These are phyloP conservation scores for Tolypocladium ophioglossoides DNA, from an alignment of 2,329 filamentous ascomycete species.

Conservation along the genomic window DNA sequence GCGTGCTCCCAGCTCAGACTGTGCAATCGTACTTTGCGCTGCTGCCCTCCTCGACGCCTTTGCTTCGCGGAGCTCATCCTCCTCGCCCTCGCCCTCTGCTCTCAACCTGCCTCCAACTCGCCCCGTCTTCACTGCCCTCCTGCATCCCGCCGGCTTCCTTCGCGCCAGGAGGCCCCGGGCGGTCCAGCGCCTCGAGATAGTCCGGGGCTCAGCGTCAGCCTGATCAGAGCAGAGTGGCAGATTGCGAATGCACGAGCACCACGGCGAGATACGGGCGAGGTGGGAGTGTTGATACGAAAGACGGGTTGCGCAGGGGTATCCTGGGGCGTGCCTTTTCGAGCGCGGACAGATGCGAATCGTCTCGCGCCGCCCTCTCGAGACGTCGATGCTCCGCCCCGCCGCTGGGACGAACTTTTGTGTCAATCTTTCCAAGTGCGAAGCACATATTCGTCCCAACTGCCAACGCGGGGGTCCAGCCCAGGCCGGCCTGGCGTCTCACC, in stretches of 20 bases:
- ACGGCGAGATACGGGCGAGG: background rate
- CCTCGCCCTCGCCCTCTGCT: no score
- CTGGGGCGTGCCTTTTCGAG: background rate
- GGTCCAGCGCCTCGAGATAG: background rate
- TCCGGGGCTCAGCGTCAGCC: background rate
- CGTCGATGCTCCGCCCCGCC: background rate
- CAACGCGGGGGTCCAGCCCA: background rate
- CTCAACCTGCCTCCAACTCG: no score
- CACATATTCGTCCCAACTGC: no score
- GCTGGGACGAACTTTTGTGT: background rate
- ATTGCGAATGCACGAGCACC: background rate
- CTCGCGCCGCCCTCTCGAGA: background rate
- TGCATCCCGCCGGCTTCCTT: background rate
- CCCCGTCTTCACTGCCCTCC: background rate
- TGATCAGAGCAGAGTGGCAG: background rate
- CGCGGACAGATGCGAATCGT: background rate
- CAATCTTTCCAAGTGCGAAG: no score
- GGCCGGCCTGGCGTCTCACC: no score
- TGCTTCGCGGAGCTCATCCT: no score
- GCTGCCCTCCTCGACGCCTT: no score
- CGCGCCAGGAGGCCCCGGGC: background rate
- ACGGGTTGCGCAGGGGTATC: background rate
- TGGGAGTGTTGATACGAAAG: background rate
- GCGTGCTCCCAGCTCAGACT: background rate
- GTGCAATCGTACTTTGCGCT: background rate